Evolutionary conservation across 495 filamentous ascomycete species (phyloP).

Genomic region (Stereocaulon alpinum): DNA sequence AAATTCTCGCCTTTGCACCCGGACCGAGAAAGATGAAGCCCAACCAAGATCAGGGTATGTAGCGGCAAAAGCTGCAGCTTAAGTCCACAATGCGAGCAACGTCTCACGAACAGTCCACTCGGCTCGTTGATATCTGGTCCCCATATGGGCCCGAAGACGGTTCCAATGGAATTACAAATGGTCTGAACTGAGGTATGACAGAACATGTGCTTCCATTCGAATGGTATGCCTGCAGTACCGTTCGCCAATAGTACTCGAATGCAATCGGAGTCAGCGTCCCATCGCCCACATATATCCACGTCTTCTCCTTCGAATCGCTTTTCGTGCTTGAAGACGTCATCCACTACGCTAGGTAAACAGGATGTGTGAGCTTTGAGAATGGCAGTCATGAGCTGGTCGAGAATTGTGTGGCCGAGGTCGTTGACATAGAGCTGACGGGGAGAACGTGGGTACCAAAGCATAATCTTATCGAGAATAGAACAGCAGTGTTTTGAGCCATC

Average conservation of each 20-base stretch:
- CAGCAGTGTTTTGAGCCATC: constrained; percentile 34
- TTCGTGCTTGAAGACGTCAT: constrained; percentile 39
- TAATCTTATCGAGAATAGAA: constrained; percentile 21
- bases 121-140: constrained; percentile 24
- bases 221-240: constrained; percentile 24
- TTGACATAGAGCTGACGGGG: constrained; percentile 25
- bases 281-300: constrained; percentile 33
- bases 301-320: constrained; percentile 30
- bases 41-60: constrained; percentile 29
- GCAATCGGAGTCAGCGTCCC: constrained; percentile 32
- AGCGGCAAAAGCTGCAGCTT: constrained; percentile 30
- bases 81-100: constrained; percentile 27
- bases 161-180: constrained; percentile 29
- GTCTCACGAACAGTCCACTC: constrained; percentile 30
- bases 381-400: constrained; percentile 33
- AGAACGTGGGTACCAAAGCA: neutral
- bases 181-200: constrained; percentile 34
- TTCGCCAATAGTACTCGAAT: constrained; percentile 19
- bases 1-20: constrained; percentile 30
- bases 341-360: constrained; percentile 26
- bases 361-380: constrained; percentile 34
- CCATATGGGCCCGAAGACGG: constrained; percentile 20
- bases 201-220: constrained; percentile 34
- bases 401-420: constrained; percentile 31
- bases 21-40: constrained; percentile 26